Evolutionary conservation across 2,329 filamentous ascomycete genomes (phyloP), one percentile per base, ranked within the genome.

Genomic region (Paracorniculantispora psalliotae): DNA sequence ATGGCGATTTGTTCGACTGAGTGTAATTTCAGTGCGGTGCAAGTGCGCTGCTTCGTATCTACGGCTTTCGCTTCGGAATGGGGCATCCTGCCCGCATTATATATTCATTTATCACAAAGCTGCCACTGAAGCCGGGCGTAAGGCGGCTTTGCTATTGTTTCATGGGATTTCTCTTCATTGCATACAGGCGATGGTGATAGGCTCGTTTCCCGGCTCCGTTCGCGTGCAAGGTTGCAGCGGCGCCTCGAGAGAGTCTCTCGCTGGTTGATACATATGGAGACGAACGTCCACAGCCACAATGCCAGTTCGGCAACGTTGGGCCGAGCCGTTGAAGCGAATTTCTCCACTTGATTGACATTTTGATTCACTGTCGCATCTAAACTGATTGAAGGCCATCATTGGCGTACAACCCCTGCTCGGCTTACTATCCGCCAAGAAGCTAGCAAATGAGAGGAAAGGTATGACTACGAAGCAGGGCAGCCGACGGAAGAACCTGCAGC

Each of bases 211-310:
- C 33, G 49, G 44, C 35, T 30, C 37, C 15, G 30, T 25, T 7
- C 17, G 7, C 13, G 4, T 7, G 1, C n/a, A 33, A 9, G 13
- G 54, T 57, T 9, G 35, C 35, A 43, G 13, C 33, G 35, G 54
- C 54, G 54, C 44, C 33, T 57, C 35, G 46, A 50, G 43, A 3
- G 13, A 49, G 23, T 10, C n/a, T 57, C 19, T 57, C 44, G 33
- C 43, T 57, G 54, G 54, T 4, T 21, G 15, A 57, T 25, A 25
- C 7, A 12, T 46, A 44, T 49, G 46, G 17, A 12, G 23, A 10
- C 51, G 9, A 17, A n/a, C n/a, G 25, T 25, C 49, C 46, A 57
- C 54, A 57, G 46, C 54, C 54, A 50, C 54, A 50, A 39, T 44
- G 26, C 43, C 15, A 10, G 53, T 26, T 39, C 53, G 53, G 53